Evolutionary conservation across 2,329 filamentous ascomycete species (phyloP), one percentile per base, ranked within the genome.

Genomic region (Aspergillus aculeatus): DNA sequence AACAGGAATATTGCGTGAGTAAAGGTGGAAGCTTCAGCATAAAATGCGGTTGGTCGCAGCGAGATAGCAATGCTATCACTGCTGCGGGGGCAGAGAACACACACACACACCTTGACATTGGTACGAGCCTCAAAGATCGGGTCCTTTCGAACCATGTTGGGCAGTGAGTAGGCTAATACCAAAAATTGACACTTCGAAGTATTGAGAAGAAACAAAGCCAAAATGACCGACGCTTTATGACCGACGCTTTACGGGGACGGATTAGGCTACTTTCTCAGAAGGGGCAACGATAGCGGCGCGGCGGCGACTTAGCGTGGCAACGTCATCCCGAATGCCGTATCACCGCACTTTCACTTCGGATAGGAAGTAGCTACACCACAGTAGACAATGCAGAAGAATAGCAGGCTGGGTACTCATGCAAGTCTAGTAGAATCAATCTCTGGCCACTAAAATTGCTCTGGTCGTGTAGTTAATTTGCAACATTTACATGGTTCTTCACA

Each of bases 61-160:
- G 11, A 26, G 14, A 35, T 7, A 48, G 21, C 2, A 48, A 29
- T 44, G 35, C 47, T 14, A 48, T 6, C 29, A 49, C 23, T 41
- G 12, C 23, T 11, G 47, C 47, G 47, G 35, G 11, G 24, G n/a
- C 23, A 58, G 26, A 38, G 14, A 29, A 23, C 21, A 21, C n/a
- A 11, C 38, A 59, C 67, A 59, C 67, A 62, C 51, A 77, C 75
- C 62, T 77, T 76, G 51, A 77, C 75, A 76, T 77, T 77, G 44
- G 75, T 77, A 60, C 75, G 75, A 47, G 75, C 75, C 65, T 77
- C 75, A 57, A 77, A 77, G 47, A 77, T 77, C 47, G 75, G 75
- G 64, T 77, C 75, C 62, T 72, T 74, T 56, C 74, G 73, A 64
- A 75, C 73, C 75, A 77, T 77, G 50, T 62, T 75, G 69, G 26